A percentile compares a stretch with the other conserved stretches of the same genome.
Conservation (phyloP, 331 rosid species). For the Rosa hybrid region DNA sequence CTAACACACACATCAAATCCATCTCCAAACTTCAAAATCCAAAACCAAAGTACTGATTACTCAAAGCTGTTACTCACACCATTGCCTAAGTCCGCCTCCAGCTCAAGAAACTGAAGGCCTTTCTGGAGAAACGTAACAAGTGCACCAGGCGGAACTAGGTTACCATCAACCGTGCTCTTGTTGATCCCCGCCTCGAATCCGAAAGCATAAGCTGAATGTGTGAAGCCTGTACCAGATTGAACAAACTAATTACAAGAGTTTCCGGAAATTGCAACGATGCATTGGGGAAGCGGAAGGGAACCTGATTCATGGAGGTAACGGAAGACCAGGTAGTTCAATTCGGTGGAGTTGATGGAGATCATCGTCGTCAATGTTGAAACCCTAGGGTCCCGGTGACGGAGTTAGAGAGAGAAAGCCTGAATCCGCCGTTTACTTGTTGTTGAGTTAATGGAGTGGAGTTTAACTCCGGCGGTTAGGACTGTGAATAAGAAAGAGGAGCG, state of each 20-base stretch:
- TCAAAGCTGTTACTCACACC: conserved; percentile 49
- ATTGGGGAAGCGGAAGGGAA: background rate
- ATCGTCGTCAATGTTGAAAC: conserved; percentile 31
- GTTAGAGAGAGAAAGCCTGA: background rate
- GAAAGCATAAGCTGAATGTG: conserved; percentile 93
- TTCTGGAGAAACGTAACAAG: conserved; percentile 86
- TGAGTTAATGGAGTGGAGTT: background rate
- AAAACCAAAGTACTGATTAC: background rate
- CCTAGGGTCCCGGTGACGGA: conserved; percentile 1
- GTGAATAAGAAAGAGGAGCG: background rate
- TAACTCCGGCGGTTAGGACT: conserved; percentile 15
- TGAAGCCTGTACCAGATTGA: conserved; percentile 45
- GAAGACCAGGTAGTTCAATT: conserved; percentile 75
- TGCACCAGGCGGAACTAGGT: conserved; percentile 83
- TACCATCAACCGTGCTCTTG: conserved; percentile 79
- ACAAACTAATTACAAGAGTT: background rate
- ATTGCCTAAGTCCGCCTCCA: conserved; percentile 87
- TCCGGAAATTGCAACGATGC: background rate
- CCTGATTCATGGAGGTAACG: conserved; percentile 98
- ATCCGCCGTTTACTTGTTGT: background rate
- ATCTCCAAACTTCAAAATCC: conserved; percentile 11
- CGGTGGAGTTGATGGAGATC: conserved; percentile 74
- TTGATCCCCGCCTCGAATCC: conserved; percentile 90
- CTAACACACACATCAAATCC: conserved; percentile 42
- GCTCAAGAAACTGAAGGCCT: conserved; percentile 92